These are phyloP conservation scores for Flaveria linearis DNA, from an alignment of 129 eudicot genomes.

Conservation along the genomic window DNA sequence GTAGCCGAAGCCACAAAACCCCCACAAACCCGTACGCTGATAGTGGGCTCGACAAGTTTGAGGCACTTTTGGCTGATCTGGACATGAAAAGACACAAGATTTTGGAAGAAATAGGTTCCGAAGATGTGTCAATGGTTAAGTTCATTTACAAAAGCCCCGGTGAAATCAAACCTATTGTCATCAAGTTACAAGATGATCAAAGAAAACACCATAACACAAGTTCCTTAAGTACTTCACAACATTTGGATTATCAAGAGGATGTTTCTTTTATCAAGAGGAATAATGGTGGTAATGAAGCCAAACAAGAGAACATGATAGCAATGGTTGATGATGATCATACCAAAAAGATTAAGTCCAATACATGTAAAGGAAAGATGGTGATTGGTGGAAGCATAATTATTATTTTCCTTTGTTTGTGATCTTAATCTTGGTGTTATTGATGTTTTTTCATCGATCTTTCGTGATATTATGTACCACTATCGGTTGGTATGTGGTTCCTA, in stretches of 20 bases:
- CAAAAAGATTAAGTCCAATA: slow-evolving; percentile 20
- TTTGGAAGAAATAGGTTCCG: slow-evolving; percentile 33
- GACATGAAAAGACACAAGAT: slow-evolving; percentile 42
- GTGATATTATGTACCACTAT: slow-evolving; percentile 48
- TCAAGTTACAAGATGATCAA: slow-evolving; percentile 28
- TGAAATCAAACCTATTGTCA: slow-evolving; percentile 28
- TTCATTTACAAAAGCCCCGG: slow-evolving; percentile 29
- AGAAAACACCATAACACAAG: slow-evolving; percentile 17
- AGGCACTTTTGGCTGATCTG: slow-evolving; percentile 49
- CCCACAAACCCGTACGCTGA: slow-evolving; percentile 40
- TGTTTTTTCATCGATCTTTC: slow-evolving; percentile 43
- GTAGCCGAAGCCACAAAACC: slow-evolving; percentile 26
- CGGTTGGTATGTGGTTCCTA: slow-evolving; percentile 57
- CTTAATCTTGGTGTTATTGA: slow-evolving; percentile 46
- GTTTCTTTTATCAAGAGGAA: neutral
- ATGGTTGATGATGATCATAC: neutral
- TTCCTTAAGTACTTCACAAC: neutral
- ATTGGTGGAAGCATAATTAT: slow-evolving; percentile 41
- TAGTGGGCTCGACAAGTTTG: slow-evolving; percentile 51
- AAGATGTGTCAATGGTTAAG: slow-evolving; percentile 40
- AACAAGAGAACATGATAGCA: slow-evolving; percentile 3
- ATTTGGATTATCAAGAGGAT: slow-evolving; percentile 1
- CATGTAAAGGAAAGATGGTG: slow-evolving; percentile 24
- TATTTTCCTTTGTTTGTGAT: slow-evolving; percentile 40
- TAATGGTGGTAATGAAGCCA: neutral